phyloP scores from a whole-genome alignment of 2,329 filamentous ascomycete species.

The Verticillium nubilum region DNA sequence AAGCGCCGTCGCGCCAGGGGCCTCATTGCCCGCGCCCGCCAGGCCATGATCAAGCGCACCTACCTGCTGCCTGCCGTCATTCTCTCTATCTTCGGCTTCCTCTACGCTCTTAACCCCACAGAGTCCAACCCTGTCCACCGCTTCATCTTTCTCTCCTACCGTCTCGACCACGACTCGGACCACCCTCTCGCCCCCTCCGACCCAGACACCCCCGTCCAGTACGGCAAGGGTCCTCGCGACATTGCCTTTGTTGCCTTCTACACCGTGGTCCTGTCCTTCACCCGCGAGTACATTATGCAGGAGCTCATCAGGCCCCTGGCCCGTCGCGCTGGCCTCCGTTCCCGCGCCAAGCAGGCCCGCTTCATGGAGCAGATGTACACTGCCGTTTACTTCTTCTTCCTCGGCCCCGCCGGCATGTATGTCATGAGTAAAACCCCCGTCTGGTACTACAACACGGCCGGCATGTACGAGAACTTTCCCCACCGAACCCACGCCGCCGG shows the following conservation, averaged over 20 bases:
- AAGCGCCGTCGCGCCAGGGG: conserved; percentile 52
- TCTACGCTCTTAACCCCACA: conserved; percentile 72
- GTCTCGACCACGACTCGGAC: conserved; percentile 48
- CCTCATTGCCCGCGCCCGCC: conserved; percentile 39
- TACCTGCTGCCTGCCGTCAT: conserved; percentile 64
- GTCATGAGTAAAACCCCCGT: conserved; percentile 89
- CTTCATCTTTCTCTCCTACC: conserved; percentile 89
- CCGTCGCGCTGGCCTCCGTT: conserved; percentile 60
- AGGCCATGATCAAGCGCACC: conserved; percentile 55
- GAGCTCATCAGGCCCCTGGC: conserved; percentile 75
- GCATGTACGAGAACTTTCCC: conserved; percentile 86
- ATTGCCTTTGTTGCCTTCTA: conserved; percentile 87
- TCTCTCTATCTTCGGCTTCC: conserved; percentile 54
- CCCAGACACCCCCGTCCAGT: conserved; percentile 69
- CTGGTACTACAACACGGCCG: conserved; percentile 90
- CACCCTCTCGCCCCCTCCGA: conserved; percentile 46
- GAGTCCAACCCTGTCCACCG: conserved; percentile 71
- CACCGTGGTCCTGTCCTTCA: conserved; percentile 83
- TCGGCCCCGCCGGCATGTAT: conserved; percentile 79
- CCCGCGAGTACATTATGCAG: conserved; percentile 94
- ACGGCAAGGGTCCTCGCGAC: conserved; percentile 85
- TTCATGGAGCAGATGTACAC: conserved; percentile 98
- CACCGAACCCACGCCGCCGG: conserved; percentile 72
- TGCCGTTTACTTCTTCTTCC: conserved; percentile 78
- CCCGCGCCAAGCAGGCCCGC: conserved; percentile 72